These are phyloP conservation scores for Metschnikowia similis DNA, from an alignment of 805 yeast species.

Conservation along the genomic window DNA sequence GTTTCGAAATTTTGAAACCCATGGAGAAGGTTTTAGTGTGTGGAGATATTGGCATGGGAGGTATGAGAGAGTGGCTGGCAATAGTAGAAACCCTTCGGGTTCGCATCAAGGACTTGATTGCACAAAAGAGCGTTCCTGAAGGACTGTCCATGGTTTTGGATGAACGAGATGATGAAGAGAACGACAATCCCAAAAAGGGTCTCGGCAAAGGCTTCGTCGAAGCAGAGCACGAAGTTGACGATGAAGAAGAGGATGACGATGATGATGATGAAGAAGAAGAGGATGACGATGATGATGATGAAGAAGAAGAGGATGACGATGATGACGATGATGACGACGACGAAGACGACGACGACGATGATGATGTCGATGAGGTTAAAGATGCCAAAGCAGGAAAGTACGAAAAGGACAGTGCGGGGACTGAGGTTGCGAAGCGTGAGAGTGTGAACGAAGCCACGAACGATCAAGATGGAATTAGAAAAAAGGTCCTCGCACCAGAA, in stretches of 20 bases:
- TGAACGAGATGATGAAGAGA: constrained; percentile 14
- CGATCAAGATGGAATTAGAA: neutral
- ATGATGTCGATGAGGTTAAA: constrained; percentile 13
- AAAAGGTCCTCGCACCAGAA: constrained; percentile 4
- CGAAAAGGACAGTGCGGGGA: neutral
- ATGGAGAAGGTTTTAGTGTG: constrained; percentile 45
- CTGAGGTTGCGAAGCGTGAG: neutral
- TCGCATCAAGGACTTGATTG: constrained; percentile 26
- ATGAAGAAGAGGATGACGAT: constrained; percentile 25
- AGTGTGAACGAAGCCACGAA: neutral
- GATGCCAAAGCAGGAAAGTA: neutral
- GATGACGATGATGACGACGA: constrained; percentile 37
- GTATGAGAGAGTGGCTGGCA: constrained; percentile 47
- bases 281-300: constrained; percentile 31
- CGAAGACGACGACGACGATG: constrained; percentile 37
- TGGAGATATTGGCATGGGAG: constrained; percentile 49
- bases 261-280: constrained; percentile 33
- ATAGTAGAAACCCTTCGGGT: constrained; percentile 40
- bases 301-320: constrained; percentile 33
- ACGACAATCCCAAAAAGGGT: constrained; percentile 4
- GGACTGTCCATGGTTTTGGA: constrained; percentile 8
- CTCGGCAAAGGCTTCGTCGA: no score
- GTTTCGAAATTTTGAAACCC: constrained; percentile 42
- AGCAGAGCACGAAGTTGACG: neutral
- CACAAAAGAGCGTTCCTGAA: constrained; percentile 17